Evolutionary conservation across 257 asterid species (phyloP), one percentile per base, ranked within the genome.

Genomic region (Ballota nigra): DNA sequence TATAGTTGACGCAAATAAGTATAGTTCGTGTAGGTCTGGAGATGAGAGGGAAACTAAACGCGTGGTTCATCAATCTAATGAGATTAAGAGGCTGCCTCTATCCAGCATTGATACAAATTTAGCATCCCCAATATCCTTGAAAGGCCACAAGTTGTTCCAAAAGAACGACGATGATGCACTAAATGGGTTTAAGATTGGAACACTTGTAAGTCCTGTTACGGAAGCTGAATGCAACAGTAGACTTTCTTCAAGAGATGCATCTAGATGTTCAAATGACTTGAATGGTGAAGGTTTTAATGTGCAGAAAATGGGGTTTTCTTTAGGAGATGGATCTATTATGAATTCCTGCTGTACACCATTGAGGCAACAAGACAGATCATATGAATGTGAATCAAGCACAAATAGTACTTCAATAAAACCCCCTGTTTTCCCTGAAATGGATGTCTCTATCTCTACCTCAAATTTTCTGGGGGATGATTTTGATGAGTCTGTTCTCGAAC

Each of bases 401-500:
- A 75, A 26, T 47, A 62, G 26, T 60, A 78, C 79, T 77, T 84
- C 87, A 52, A 72, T 72, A 33, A 82, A 57, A 75, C 86, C 83
- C 52, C 47, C 56, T 52, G 66, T 36, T 31, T 77, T 49, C 69
- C 75, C 80, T 72, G 83, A 68, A 59, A 66, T 13, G 55, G 56
- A 67, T 61, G 80, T 45, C 69, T 69, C 79, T 33, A 76, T 66
- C 49, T 66, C 66, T 29, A 55, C 68, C 16, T 23, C 85, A 70
- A 68, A 40, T 74, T 71, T 62, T n/a, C 68, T 66, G 24, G 77
- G 69, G 64, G 96, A 88, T 82, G 92, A 78, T 84, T 86, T 94
- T 72, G 96, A 94, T 62, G 97, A 89, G 34, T 84, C 92, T 12
- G 59, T 91, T 75, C 77, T 91, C 29, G 89, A 85, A 73, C 88